phyloP scores from a whole-genome alignment of 768 basidiomycete genomes.

The Plicaturopsis crispa region DNA sequence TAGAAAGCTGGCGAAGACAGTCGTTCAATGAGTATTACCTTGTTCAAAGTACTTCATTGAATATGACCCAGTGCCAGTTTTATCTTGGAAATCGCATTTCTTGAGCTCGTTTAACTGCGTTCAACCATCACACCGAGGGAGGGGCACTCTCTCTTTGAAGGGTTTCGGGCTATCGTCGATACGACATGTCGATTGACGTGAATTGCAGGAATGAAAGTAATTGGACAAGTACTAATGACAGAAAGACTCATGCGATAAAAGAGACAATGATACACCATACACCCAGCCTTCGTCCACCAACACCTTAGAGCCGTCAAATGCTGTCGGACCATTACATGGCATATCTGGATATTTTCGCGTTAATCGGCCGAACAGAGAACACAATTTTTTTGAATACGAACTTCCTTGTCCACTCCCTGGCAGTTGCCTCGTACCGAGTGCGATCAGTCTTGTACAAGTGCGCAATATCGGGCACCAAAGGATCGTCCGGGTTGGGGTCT shows the following conservation, averaged over 20 bases:
- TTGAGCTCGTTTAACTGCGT: too few species aligned
- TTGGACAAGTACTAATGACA: background rate
- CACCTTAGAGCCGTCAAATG: background rate
- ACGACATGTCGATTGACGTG: too few species aligned
- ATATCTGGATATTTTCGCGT: background rate
- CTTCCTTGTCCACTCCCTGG: constrained; percentile 99
- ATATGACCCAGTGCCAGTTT: too few species aligned
- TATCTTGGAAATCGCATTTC: too few species aligned
- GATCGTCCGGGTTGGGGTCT: constrained; percentile 99
- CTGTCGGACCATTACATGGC: background rate
- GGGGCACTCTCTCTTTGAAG: too few species aligned
- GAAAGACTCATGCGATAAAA: background rate
- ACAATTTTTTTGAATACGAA: constrained; percentile 36
- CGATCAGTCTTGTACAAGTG: constrained; percentile 99
- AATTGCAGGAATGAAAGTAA: too few species aligned
- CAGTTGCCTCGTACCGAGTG: constrained; percentile 93
- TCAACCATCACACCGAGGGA: too few species aligned
- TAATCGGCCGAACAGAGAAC: background rate
- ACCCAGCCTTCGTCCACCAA: background rate
- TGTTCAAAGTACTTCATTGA: too few species aligned
- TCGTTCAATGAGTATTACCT: too few species aligned
- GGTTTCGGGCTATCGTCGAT: too few species aligned
- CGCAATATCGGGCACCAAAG: constrained; percentile 96
- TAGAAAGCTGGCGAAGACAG: too few species aligned
- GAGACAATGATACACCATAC: background rate